Conservation (phyloP, 1,284 basidiomycete species). For the Irpex lacteus region DNA sequence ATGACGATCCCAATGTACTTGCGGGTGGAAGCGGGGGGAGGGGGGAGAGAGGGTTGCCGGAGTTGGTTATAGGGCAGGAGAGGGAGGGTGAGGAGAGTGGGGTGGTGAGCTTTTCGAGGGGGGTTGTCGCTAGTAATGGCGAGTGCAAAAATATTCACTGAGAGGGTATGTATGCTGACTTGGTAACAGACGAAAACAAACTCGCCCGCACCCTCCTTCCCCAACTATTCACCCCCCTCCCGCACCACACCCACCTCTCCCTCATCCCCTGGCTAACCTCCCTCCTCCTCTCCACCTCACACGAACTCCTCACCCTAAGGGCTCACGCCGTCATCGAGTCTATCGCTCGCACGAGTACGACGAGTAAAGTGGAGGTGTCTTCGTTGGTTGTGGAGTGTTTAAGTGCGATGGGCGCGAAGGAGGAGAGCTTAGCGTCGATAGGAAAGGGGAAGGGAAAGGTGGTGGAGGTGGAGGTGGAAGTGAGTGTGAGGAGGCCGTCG, state of each 20-base stretch:
- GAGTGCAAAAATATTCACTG: neutral
- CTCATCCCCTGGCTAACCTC: conserved; percentile 27
- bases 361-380: neutral
- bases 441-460: no score
- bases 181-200: conserved; percentile 35
- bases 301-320: neutral
- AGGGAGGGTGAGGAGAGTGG: conserved; percentile 10
- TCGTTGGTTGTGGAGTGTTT: conserved; percentile 19
- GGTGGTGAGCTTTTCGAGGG: conserved; percentile 3
- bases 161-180: neutral
- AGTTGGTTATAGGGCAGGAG: neutral
- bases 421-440: conserved; percentile 6
- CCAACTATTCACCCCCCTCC: conserved; percentile 15
- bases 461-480: no score
- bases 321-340: neutral
- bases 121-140: conserved; percentile 1
- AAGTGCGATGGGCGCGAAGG: conserved; percentile 18
- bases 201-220: conserved; percentile 39
- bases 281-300: conserved; percentile 17
- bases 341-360: neutral
- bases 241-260: conserved; percentile 6
- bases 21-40: no score
- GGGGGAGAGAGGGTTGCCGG: no score
- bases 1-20: neutral
- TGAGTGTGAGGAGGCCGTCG: neutral